These are phyloP conservation scores for Staphylotrichum longicolle DNA, from an alignment of 495 filamentous ascomycete species.

Conservation along the genomic window DNA sequence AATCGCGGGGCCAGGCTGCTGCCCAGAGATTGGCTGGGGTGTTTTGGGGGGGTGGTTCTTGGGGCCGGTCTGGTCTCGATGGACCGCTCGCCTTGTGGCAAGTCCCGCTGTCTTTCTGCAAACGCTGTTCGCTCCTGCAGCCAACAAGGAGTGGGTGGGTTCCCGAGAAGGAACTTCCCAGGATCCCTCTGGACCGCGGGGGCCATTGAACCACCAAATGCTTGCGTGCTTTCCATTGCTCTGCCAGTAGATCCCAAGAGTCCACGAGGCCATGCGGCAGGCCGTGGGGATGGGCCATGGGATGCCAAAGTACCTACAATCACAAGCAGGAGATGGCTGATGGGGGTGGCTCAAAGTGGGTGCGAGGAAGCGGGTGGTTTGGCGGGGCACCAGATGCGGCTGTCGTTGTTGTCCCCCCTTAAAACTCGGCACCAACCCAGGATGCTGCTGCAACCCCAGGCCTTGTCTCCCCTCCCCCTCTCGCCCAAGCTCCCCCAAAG, in stretches of 20 bases:
- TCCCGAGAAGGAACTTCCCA: background rate
- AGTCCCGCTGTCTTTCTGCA: constrained; percentile 14
- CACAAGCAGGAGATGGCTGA: too few relatives aligned
- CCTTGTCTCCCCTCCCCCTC: constrained; percentile 10
- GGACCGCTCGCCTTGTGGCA: constrained; percentile 30
- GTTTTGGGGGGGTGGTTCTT: background rate
- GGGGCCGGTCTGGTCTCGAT: constrained; percentile 10
- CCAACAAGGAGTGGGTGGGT: background rate
- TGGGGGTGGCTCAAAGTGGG: background rate
- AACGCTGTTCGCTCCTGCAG: constrained; percentile 11
- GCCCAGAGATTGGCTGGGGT: background rate
- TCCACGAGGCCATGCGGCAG: background rate
- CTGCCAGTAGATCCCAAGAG: constrained; percentile 3
- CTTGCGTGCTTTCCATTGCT: constrained; percentile 2
- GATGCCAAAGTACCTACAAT: background rate
- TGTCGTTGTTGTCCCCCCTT: background rate
- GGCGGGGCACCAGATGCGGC: constrained; percentile 4
- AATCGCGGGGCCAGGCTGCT: constrained; percentile 9
- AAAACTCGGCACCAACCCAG: constrained; percentile 6
- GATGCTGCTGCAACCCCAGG: constrained; percentile 7
- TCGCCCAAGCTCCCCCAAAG: constrained; percentile 9
- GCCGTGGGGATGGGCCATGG: constrained; percentile 1
- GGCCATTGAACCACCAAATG: background rate
- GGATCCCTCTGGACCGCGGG: constrained; percentile 1
- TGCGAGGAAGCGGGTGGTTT: background rate